Evolutionary conservation across 2,329 filamentous ascomycete genomes (phyloP).

Genomic region (Stemphylium beticola): DNA sequence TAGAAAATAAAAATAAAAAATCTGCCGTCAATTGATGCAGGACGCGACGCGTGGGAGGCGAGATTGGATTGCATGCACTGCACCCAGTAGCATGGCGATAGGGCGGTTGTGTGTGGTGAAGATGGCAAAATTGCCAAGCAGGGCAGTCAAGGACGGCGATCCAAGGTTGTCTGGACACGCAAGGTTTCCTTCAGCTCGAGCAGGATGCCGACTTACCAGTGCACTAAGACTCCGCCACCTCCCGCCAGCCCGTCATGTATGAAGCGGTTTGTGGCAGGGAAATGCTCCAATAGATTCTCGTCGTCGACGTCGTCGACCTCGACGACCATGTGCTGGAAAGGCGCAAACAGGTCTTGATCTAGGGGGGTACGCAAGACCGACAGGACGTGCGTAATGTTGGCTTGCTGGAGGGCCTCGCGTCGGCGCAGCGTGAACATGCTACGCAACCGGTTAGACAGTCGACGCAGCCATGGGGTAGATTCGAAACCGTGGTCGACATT

Average conservation of each 20-base stretch:
- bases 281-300: constrained; percentile 81
- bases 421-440: constrained; percentile 82
- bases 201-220: constrained; percentile 65
- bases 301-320: constrained; percentile 92
- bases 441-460: constrained; percentile 36
- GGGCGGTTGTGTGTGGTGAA: constrained; percentile 25
- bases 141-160: constrained; percentile 34
- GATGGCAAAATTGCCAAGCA: constrained; percentile 45
- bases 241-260: constrained; percentile 76
- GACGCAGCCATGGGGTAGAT: constrained; percentile 17
- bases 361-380: constrained; percentile 74
- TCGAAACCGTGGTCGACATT: constrained; percentile 24
- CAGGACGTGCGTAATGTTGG: constrained; percentile 87
- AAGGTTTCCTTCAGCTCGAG: constrained; percentile 40
- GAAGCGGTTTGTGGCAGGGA: constrained; percentile 79
- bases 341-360: constrained; percentile 62
- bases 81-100: constrained; percentile 10
- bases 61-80: constrained; percentile 15
- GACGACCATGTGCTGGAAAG: constrained; percentile 76
- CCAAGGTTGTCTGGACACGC: constrained; percentile 36
- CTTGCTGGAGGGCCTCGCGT: constrained; percentile 70
- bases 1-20: constrained; percentile 20
- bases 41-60: constrained; percentile 34
- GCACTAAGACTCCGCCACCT: constrained; percentile 68
- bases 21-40: constrained; percentile 19